A percentile compares a stretch with the other conserved stretches of the same genome.
These are phyloP conservation scores for Pythium volutum DNA, from an alignment of 352 stramenopile species.

Conservation along the genomic window DNA sequence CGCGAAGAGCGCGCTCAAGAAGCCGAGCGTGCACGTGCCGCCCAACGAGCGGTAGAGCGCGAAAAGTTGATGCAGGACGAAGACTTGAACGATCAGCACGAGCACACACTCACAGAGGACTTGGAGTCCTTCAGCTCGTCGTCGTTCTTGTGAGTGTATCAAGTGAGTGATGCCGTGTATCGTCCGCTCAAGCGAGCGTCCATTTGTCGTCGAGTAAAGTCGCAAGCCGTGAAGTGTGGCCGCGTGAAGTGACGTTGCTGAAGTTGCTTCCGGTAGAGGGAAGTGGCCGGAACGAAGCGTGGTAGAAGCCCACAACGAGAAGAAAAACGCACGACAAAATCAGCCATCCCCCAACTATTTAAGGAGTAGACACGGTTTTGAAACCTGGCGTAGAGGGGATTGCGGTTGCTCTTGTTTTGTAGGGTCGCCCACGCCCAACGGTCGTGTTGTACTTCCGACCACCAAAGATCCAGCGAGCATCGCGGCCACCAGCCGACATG, in stretches of 20 bases:
- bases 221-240: conserved; percentile 5
- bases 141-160: conserved; percentile 71
- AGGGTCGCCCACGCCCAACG: conserved; percentile 3
- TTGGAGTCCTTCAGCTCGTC: conserved; percentile 86
- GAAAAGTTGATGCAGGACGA: conserved; percentile 68
- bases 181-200: conserved; percentile 9
- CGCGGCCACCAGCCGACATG: conserved; percentile 20
- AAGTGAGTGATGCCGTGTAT: conserved; percentile 2
- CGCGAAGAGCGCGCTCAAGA: conserved; percentile 60
- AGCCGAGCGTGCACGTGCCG: conserved; percentile 51
- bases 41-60: conserved; percentile 51
- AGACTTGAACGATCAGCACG: conserved; percentile 59
- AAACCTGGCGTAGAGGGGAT: conserved; percentile 9
- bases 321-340: neutral
- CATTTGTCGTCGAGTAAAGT: conserved; percentile 15
- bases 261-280: conserved; percentile 8
- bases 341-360: conserved; percentile 26
- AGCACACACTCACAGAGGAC: conserved; percentile 73
- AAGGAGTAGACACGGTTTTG: conserved; percentile 35
- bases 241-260: conserved; percentile 13
- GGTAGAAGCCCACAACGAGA: neutral
- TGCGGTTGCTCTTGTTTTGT: neutral
- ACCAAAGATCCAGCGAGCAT: neutral
- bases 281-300: neutral
- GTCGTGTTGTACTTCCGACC: neutral